Evolutionary conservation across 1,284 basidiomycete genomes (phyloP), one percentile per base, ranked within the genome.

Genomic region (Cutaneotrichosporon spelunceum): DNA sequence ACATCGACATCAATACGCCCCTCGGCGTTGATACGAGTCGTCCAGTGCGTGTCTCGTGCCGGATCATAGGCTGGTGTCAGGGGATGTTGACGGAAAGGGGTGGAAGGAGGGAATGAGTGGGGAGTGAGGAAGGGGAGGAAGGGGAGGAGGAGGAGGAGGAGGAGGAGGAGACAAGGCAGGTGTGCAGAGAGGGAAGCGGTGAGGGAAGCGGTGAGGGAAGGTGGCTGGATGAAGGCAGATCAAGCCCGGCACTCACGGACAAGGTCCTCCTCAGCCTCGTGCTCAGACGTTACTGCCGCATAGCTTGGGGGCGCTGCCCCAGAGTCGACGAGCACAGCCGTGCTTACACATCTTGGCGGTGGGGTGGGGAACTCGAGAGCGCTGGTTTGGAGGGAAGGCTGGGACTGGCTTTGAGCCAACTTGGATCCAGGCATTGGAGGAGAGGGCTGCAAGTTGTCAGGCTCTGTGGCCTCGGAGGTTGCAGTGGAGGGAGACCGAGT

Each of bases 1-100:
- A 57, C 30, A 14, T n/a, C 30, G 30, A 57, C 56, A 14, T 57
- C 47, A 29, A 57, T 34, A 23, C 33, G 47, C 13, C 56, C 56
- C n/a, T 36, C 29, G 30, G 26, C 11, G 6, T 42, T 47, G 30
- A 47, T 16, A 29, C 55, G 47, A 16, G 55, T 56, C 14, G 27
- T 30, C 55, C 55, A 56, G 27, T 34, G 33, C 34, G 16, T 24
- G 24, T 53, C 52, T n/a, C 7, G 11, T 4, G 19, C 33, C 10
- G 34, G 33, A 23, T 53, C 34, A 23, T 53, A 53, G 13, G 23
- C 52, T 53, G 21, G 14, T 42, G 24, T 53, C 34, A 39, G 33
- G 21, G 2, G 48, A 4, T 9, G 24, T 21, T 5, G 24, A 24
- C 23, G n/a, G 19, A 4, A 10, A 10, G 30, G 10, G 42, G 24